Conservation (phyloP, 768 basidiomycete species). For the Amanita molliuscula region DNA sequence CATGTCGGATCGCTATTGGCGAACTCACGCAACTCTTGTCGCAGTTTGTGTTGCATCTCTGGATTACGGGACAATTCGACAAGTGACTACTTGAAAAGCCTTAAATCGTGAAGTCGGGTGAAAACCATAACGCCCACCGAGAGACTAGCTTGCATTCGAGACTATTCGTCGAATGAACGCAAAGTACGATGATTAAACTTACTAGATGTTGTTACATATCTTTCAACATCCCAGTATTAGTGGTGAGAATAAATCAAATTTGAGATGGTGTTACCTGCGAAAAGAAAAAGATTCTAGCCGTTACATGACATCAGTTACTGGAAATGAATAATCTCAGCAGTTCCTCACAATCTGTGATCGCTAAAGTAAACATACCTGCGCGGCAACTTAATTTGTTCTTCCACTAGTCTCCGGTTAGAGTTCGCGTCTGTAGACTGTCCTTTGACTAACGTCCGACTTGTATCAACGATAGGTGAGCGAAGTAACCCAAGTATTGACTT, state of each 20-base stretch:
- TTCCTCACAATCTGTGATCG: constrained; percentile 5
- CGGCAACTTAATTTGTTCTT: no score
- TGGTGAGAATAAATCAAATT: background rate
- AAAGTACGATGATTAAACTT: constrained; percentile 12
- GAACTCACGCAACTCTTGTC: constrained; percentile 11
- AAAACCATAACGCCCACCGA: background rate
- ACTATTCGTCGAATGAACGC: background rate
- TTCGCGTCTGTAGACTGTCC: constrained; percentile 20
- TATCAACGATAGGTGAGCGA: constrained; percentile 13
- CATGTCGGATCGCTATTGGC: constrained; percentile 25
- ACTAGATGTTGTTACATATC: constrained; percentile 48
- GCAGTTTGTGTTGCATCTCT: constrained; percentile 10
- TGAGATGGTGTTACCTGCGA: constrained; percentile 21
- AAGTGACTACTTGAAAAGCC: constrained; percentile 12
- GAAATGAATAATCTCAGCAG: background rate
- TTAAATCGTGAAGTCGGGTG: background rate
- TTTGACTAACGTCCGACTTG: constrained; percentile 17
- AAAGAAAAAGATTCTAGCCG: constrained; percentile 23
- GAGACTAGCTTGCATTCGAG: background rate
- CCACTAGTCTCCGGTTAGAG: constrained; percentile 24
- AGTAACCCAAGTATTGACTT: constrained; percentile 30
- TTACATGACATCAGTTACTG: background rate
- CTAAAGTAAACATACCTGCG: constrained; percentile 17
- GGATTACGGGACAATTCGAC: constrained; percentile 14
- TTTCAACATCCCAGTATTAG: constrained; percentile 14